Conservation (phyloP, 306 rosid genomes). For the Begonia peltatifolia region DNA sequence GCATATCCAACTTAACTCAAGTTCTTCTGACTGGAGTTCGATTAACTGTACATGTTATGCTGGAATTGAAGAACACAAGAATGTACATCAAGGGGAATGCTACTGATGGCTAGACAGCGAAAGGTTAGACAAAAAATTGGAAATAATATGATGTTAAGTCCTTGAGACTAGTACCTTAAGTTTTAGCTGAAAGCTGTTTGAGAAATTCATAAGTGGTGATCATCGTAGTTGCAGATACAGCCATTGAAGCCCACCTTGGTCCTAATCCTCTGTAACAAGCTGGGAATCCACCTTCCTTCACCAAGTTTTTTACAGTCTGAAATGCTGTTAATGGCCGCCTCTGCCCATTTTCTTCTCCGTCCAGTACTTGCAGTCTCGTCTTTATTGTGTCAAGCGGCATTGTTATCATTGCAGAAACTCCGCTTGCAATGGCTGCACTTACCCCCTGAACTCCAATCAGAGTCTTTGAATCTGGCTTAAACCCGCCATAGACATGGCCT, state of each 20-base stretch:
- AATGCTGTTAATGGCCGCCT: constrained; percentile 45
- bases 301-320: constrained; percentile 57
- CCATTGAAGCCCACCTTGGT: constrained; percentile 94
- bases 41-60: no score
- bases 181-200: constrained; percentile 78
- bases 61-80: no score
- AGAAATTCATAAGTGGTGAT: constrained; percentile 92
- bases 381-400: constrained; percentile 87
- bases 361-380: constrained; percentile 90
- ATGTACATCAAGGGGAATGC: no score
- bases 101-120: no score
- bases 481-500: constrained; percentile 11
- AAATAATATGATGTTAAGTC: no score
- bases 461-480: constrained; percentile 47
- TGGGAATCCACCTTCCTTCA: constrained; percentile 65
- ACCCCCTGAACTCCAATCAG: constrained; percentile 60
- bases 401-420: constrained; percentile 73
- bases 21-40: no score
- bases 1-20: no score
- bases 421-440: constrained; percentile 87
- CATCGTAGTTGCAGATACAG: constrained; percentile 91
- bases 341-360: constrained; percentile 66
- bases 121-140: no score
- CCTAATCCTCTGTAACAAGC: constrained; percentile 96
- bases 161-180: constrained; percentile 8